A percentile compares a stretch with the other conserved stretches of the same genome.
These are phyloP conservation scores for Metschnikowia vanudenii DNA, from an alignment of 805 yeast genomes.

Conservation along the genomic window DNA sequence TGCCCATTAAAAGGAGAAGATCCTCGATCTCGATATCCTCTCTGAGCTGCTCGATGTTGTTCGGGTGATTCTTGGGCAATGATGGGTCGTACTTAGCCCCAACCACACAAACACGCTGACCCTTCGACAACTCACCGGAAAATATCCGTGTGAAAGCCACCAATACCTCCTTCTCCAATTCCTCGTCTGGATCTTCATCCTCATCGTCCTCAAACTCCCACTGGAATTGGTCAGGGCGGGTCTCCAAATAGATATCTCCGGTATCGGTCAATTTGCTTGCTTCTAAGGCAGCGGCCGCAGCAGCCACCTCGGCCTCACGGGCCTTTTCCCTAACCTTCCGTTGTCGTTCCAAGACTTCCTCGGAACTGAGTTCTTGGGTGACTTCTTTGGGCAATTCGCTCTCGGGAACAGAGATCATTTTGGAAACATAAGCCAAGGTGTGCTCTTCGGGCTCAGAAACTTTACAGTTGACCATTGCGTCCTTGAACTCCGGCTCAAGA, in stretches of 20 bases:
- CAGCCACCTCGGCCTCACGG: conserved; percentile 59
- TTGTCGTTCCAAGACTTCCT: conserved; percentile 62
- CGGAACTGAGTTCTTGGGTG: conserved; percentile 41
- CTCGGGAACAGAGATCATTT: conserved; percentile 82
- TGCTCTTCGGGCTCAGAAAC: conserved; percentile 53
- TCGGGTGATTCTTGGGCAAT: conserved; percentile 29
- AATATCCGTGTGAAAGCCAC: conserved; percentile 88
- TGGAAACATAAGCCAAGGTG: conserved; percentile 75
- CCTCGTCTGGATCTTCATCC: conserved; percentile 44
- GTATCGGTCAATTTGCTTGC: conserved; percentile 25
- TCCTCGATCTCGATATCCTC: conserved; percentile 62
- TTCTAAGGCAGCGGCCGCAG: conserved; percentile 23
- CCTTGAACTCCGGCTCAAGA: conserved; percentile 48
- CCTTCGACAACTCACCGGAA: conserved; percentile 76
- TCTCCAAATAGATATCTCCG: conserved; percentile 26
- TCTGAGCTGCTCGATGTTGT: conserved; percentile 51
- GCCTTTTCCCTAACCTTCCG: conserved; percentile 67
- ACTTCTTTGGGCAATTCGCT: conserved; percentile 68
- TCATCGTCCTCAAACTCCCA: conserved; percentile 54
- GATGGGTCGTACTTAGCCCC: conserved; percentile 86
- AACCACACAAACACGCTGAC: conserved; percentile 70
- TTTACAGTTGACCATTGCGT: conserved; percentile 67
- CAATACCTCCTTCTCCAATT: conserved; percentile 57
- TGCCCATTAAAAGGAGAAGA: conserved; percentile 85
- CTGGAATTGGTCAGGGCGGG: conserved; percentile 37